Evolutionary conservation across 176 grass and related monocot genomes (phyloP), one percentile per base, ranked within the genome.

Genomic region (Triticum monococcum): DNA sequence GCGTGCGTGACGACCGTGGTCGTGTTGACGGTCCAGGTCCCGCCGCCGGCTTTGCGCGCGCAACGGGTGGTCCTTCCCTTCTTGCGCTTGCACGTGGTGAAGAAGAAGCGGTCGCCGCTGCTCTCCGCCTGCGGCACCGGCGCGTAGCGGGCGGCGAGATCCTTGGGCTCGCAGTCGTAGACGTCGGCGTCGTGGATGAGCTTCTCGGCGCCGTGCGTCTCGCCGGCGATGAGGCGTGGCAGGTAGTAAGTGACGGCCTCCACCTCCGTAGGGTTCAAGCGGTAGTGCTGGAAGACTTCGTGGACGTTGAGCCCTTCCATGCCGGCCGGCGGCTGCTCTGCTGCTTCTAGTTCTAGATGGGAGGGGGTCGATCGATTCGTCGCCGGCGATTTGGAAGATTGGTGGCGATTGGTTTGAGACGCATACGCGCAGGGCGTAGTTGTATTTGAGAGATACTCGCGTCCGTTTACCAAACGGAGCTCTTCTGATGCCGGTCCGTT

Each of bases 31-130:
- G 4, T 28, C 50, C 76, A 86, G 7, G 76, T 33, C 7, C 50
- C 76, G 24, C 14, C 23, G 24, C 50, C 84, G 76, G 77, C 77
- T 13, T 0, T 2, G 52, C 85, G 85, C 35, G 2, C 75, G 17
- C 8, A 36, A 8, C 31, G 35, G 32, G 10, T 13, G 20, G 5
- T 14, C 9, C 38, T 73, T 36, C 37, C 59, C 5, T 33, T 69
- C 80, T 37, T 22, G 10, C 5, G 25, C 71, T 3, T 64, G 82
- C 36, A 31, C 1, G 3, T 0, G 1, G 31, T n/a, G 69, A 82
- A 81, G 60, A 87, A 82, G 86, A 82, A 88, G 1, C 79, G 63
- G 17, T 68, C 45, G 4, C 17, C 79, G 16, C 9, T 36, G 30
- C 11, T 43, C 3, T 1, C 17, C 5, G 23, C 69, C 10, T 3